Evolutionary conservation across 2,329 filamentous ascomycete species (phyloP).

Genomic region (Colletotrichum navitas): DNA sequence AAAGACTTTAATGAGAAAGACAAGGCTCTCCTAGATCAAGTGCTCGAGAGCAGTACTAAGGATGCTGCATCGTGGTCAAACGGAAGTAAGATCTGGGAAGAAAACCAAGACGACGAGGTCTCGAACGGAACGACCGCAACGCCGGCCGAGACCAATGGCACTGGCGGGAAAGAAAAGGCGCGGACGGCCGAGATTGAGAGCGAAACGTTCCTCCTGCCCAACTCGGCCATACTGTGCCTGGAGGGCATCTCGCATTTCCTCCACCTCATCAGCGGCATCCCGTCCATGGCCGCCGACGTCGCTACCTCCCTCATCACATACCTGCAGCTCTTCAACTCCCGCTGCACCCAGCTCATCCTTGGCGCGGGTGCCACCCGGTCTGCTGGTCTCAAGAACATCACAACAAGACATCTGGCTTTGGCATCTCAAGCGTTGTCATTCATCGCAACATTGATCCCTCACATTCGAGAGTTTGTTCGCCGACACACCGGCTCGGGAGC

Average conservation of each 20-base stretch:
- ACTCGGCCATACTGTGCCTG: slow-evolving; percentile 85
- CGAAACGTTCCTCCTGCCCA: slow-evolving; percentile 87
- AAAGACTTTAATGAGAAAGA: slow-evolving; percentile 79
- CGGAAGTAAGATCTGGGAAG: slow-evolving; percentile 69
- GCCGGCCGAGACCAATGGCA: slow-evolving; percentile 60
- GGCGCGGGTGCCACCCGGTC: slow-evolving; percentile 91
- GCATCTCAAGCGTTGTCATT: slow-evolving; percentile 92
- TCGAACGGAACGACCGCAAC: slow-evolving; percentile 44
- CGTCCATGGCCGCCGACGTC: slow-evolving; percentile 89
- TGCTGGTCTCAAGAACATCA: slow-evolving; percentile 95
- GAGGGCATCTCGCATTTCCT: slow-evolving; percentile 86
- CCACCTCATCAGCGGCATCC: slow-evolving; percentile 85
- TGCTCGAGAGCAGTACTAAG: slow-evolving; percentile 77
- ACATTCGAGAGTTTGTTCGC: slow-evolving; percentile 91
- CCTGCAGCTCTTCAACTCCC: slow-evolving; percentile 93
- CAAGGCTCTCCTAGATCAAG: slow-evolving; percentile 69
- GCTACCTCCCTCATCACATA: slow-evolving; percentile 85
- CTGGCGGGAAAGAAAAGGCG: slow-evolving; percentile 70
- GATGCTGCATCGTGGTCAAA: slow-evolving; percentile 77
- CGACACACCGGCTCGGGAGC: slow-evolving; percentile 73
- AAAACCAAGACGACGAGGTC: slow-evolving; percentile 38
- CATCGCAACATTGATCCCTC: slow-evolving; percentile 86
- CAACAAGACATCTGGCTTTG: slow-evolving; percentile 92
- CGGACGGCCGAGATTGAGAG: slow-evolving; percentile 84
- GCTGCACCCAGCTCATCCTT: slow-evolving; percentile 95